These are phyloP conservation scores for Fraxinus sp. DNA, from an alignment of 305 asterid genomes.

Conservation along the genomic window DNA sequence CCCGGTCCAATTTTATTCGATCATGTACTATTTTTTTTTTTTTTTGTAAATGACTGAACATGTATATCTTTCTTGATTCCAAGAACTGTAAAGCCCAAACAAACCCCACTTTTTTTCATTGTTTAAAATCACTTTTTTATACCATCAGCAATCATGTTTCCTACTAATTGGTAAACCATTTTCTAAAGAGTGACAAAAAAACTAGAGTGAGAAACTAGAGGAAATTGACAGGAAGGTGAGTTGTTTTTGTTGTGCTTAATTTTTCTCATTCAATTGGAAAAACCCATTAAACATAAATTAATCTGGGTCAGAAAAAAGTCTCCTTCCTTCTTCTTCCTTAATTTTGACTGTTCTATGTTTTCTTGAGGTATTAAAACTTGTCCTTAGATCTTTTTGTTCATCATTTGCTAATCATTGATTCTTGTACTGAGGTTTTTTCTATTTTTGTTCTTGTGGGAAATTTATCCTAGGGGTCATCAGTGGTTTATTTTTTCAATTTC, in stretches of 20 bases:
- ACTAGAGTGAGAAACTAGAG: conserved; percentile 21
- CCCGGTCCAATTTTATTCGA: background rate
- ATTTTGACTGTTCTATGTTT: conserved; percentile 30
- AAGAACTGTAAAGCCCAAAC: conserved; percentile 31
- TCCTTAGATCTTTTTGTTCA: conserved; percentile 14
- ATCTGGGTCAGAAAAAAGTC: conserved; percentile 35
- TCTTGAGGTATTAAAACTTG: conserved; percentile 36
- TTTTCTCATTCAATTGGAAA: conserved; percentile 18
- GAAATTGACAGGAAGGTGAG: conserved; percentile 32
- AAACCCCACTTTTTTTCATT: conserved; percentile 29
- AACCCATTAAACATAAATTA: conserved; percentile 30
- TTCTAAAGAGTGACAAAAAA: background rate
- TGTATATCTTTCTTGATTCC: conserved; percentile 26
- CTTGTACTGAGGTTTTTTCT: background rate
- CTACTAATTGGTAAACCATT: conserved; percentile 22
- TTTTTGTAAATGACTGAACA: background rate
- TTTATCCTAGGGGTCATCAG: background rate
- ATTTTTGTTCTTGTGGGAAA: conserved; percentile 16
- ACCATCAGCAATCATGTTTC: conserved; percentile 27
- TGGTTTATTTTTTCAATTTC: conserved; percentile 21
- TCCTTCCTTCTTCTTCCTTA: conserved; percentile 23
- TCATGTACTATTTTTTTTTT: background rate
- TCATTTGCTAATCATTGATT: conserved; percentile 50
- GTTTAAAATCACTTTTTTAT: conserved; percentile 13
- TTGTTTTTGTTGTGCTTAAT: conserved; percentile 20